phyloP scores from a whole-genome alignment of 1,284 basidiomycete genomes.

The Malassezia caprae region DNA sequence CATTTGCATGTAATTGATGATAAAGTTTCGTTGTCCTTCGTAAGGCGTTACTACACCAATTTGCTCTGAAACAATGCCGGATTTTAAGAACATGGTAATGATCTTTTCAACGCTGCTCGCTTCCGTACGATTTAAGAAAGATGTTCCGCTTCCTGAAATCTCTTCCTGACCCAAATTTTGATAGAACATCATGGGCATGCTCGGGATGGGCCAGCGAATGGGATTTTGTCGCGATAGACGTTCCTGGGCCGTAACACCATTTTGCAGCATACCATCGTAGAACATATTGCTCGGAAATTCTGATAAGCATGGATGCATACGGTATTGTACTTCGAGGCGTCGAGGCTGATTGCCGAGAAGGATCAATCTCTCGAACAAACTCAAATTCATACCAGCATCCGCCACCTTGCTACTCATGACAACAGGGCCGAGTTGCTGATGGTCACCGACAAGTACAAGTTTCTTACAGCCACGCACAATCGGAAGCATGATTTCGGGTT shows the following conservation, averaged over 20 bases:
- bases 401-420: slow-evolving; percentile 99
- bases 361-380: slow-evolving; percentile 92
- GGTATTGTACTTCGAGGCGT: slow-evolving; percentile 96
- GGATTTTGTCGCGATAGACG: slow-evolving; percentile 92
- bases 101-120: slow-evolving; percentile 99
- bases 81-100: slow-evolving; percentile 98
- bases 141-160: slow-evolving; percentile 94
- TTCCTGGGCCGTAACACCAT: slow-evolving; percentile 97
- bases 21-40: slow-evolving; percentile 96
- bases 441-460: slow-evolving; percentile 89
- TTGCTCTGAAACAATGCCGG: slow-evolving; percentile 84
- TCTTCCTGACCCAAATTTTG: slow-evolving; percentile 98
- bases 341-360: slow-evolving; percentile 91
- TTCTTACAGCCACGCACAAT: slow-evolving; percentile 97
- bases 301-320: slow-evolving; percentile 98
- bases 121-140: slow-evolving; percentile 96
- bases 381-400: slow-evolving; percentile 88
- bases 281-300: slow-evolving; percentile 99
- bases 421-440: slow-evolving; percentile 91
- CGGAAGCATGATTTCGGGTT: slow-evolving; percentile 99
- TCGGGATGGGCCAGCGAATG: slow-evolving; percentile 97
- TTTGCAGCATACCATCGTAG: slow-evolving; percentile 97
- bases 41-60: slow-evolving; percentile 99
- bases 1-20: slow-evolving; percentile 99
- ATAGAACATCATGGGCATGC: slow-evolving; percentile 99